Base-by-base conservation (phyloP, 208 protist species). In the Angomonas desouzai region DNA sequence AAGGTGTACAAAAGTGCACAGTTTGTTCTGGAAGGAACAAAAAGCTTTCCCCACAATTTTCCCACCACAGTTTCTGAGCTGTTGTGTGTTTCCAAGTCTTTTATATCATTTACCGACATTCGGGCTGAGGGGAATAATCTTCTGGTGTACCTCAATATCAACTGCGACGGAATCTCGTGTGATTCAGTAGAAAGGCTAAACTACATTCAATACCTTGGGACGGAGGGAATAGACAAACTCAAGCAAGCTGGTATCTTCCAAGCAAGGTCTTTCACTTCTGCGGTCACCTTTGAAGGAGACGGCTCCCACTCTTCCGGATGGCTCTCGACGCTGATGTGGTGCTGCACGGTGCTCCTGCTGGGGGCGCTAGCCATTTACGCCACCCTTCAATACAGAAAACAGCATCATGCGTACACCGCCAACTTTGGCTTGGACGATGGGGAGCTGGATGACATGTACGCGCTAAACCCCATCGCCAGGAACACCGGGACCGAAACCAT, bases 351-450 rank as follows among this genome's bases (percentile, higher is more conserved):
- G 23, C 20, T 88, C 2, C 22, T 64, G 13, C 59, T 70, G 2
- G 56, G 47, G 4, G 70, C 64, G 16, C 64, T 89, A 55, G 62
- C 74, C 0, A 72, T 78, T 4, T 87, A 81, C 51, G 77, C 73
- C 34, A 71, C 82, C 27, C 30, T 79, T 20, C 87, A 84, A 62
- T 94, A 90, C 64, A 72, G 72, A 32, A 83, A 90, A 68, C 72
- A 77, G 4, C 85, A 83, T n/a, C n/a, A n/a, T 11, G 74, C 91
- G 55, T 86, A 92, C 69, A 87, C 91, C 53, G 63, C 75, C 38
- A 81, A 89, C 62, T 91, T 94, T 66, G 82, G 77, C 11, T 63
- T 85, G 27, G 81, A 85, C 30, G 85, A 89, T 10, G 79, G 72
- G 11, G 84, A 91, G 18, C 72, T 94, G 29, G 85, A 90, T 64